phyloP scores from a whole-genome alignment of 306 rosid species.

The Vigna trinervia region DNA sequence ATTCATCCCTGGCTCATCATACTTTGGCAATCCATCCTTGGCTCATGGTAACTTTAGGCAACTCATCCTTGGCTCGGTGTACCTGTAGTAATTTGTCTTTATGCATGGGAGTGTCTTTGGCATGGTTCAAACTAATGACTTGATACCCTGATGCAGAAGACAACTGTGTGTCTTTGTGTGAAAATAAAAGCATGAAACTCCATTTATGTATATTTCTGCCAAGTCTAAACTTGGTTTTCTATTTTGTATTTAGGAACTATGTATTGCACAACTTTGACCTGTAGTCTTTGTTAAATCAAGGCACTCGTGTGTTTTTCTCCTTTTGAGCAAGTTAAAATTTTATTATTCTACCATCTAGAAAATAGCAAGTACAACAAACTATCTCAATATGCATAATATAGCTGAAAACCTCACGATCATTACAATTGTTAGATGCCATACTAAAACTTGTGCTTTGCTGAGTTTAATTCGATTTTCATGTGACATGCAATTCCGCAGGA shows the following conservation, averaged over 20 bases:
- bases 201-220: conserved; percentile 40
- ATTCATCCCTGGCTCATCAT: conserved; percentile 59
- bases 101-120: conserved; percentile 40
- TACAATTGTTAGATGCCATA: neutral
- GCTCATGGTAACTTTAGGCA: conserved; percentile 56
- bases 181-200: conserved; percentile 47
- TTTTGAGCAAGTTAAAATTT: neutral
- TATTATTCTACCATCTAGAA: neutral
- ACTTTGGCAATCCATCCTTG: conserved; percentile 78
- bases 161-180: conserved; percentile 43
- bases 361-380: neutral
- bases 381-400: neutral
- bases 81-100: conserved; percentile 36
- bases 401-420: too few species aligned
- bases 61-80: neutral
- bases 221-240: conserved; percentile 37
- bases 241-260: conserved; percentile 44
- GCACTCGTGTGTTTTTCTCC: conserved; percentile 25
- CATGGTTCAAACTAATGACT: conserved; percentile 42
- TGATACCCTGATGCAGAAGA: conserved; percentile 42
- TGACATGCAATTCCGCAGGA: too few species aligned
- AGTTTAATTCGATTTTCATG: neutral
- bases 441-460: neutral
- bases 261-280: conserved; percentile 46
- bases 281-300: conserved; percentile 42